phyloP scores from a whole-genome alignment of 495 filamentous ascomycete genomes.

The Aspergillus olivimuriae region DNA sequence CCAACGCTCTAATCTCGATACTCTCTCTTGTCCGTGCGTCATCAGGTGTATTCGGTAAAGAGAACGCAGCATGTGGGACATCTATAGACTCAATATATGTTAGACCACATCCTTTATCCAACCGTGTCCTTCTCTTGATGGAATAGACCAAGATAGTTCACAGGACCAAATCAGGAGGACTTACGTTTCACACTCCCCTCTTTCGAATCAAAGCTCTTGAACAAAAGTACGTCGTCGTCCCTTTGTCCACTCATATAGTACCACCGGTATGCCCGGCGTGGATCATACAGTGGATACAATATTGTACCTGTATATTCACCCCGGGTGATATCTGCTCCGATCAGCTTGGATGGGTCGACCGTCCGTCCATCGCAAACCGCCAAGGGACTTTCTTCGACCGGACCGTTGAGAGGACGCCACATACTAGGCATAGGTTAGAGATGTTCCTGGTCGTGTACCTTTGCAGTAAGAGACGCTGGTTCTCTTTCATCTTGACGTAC shows the following conservation, averaged over 20 bases:
- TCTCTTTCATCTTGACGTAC: too few species aligned
- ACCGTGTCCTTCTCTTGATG: neutral
- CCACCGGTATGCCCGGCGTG: constrained; percentile 11
- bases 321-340: constrained; percentile 20
- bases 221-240: constrained; percentile 21
- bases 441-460: too few species aligned
- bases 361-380: constrained; percentile 26
- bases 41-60: neutral
- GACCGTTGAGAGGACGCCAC: constrained; percentile 21
- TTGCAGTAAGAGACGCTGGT: too few species aligned
- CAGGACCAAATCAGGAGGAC: neutral
- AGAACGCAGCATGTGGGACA: neutral
- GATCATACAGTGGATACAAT: constrained; percentile 17
- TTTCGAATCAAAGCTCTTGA: constrained; percentile 27
- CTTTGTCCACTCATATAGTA: constrained; percentile 26
- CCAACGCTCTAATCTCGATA: neutral
- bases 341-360: constrained; percentile 13
- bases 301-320: constrained; percentile 17
- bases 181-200: constrained; percentile 10
- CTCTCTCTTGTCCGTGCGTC: neutral
- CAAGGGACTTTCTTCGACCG: constrained; percentile 24
- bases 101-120: too few species aligned
- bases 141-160: neutral
- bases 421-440: constrained; percentile 12
- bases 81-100: too few species aligned